Percentiles rank a stretch among this genome's conserved stretches.
phyloP scores from a whole-genome alignment of 2,329 filamentous ascomycete species.

The Dactylellina drechsleri region DNA sequence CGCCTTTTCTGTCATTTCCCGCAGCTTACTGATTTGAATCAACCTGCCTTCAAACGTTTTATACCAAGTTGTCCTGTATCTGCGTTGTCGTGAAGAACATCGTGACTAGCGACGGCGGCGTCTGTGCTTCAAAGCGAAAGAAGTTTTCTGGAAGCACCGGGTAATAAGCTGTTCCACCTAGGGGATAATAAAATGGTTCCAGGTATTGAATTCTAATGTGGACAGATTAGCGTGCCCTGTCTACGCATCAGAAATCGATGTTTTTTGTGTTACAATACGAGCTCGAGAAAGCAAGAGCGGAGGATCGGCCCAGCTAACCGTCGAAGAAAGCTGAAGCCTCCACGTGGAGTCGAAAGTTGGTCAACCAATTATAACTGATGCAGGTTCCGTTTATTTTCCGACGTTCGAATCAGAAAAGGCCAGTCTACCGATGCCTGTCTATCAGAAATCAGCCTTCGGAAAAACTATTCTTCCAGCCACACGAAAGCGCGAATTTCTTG shows the following conservation, averaged over 20 bases:
- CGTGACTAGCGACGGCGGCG: too few species aligned
- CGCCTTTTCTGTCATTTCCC: conserved; percentile 29
- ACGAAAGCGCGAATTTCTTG: conserved; percentile 46
- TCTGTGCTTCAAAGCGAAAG: conserved; percentile 23
- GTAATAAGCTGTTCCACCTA: conserved; percentile 23
- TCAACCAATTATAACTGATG: conserved; percentile 44
- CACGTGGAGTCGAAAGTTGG: conserved; percentile 34
- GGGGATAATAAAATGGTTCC: conserved; percentile 47
- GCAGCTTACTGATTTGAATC: conserved; percentile 1
- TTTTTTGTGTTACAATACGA: conserved; percentile 46
- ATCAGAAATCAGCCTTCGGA: conserved; percentile 46
- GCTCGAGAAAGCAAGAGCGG: conserved; percentile 17
- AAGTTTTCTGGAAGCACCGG: conserved; percentile 51
- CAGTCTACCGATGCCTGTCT: conserved; percentile 30
- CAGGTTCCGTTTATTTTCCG: conserved; percentile 54
- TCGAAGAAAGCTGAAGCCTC: conserved; percentile 23
- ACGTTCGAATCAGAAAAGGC: conserved; percentile 20
- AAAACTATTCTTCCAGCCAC: conserved; percentile 55
- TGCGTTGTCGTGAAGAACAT: too few species aligned
- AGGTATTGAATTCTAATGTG: conserved; percentile 42
- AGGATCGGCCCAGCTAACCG: conserved; percentile 47
- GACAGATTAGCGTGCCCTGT: conserved; percentile 45
- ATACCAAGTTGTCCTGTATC: not conserved
- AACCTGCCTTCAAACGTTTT: not conserved
- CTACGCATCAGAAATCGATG: conserved; percentile 28